Evolutionary conservation across 2,329 filamentous ascomycete species (phyloP), one percentile per base, ranked within the genome.

Genomic region (Coniella vitis): DNA sequence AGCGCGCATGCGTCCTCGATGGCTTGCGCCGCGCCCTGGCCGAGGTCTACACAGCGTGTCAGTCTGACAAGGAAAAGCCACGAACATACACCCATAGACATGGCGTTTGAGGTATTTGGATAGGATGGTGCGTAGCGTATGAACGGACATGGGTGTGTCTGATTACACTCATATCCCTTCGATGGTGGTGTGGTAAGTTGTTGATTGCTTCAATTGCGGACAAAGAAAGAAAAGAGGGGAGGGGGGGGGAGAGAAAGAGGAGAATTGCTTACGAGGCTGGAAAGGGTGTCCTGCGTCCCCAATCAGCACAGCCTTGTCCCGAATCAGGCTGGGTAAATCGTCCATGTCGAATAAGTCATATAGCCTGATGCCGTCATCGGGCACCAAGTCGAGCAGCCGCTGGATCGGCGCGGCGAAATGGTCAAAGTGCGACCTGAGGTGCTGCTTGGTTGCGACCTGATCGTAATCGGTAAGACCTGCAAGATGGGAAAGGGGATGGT

Each of bases 241-340:
- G n/a, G n/a, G n/a, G n/a, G n/a, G n/a, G n/a, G n/a, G n/a, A n/a
- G n/a, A n/a, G n/a, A n/a, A 29, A 29, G 25, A 5, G 25, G 25
- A 10, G 13, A 17, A 16, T 41, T 21, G 56, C 43, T 58, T 45
- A 19, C 58, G 51, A 2, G 57, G 56, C 17, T 58, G 57, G 39
- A 60, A 55, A 13, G 58, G 58, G 34, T 56, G 57, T 38, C 56
- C 57, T 19, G 57, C 58, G 25, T 60, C 55, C 9, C 53, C 57
- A 29, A 60, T 54, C 41, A 59, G 56, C 25, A 57, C 34, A 32
- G 57, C 56, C 39, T 53, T 58, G 19, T 54, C 54, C 21, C 53
- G 55, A 34, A 55, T 52, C 14, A 59, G 42, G 16, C 48, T 53
- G 10, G 51, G 43, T n/a, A 44, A 36, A 9, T 50, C 35, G n/a